Conservation (phyloP, 1,284 basidiomycete genomes). For the Cryptococcus jaspeensis region DNA sequence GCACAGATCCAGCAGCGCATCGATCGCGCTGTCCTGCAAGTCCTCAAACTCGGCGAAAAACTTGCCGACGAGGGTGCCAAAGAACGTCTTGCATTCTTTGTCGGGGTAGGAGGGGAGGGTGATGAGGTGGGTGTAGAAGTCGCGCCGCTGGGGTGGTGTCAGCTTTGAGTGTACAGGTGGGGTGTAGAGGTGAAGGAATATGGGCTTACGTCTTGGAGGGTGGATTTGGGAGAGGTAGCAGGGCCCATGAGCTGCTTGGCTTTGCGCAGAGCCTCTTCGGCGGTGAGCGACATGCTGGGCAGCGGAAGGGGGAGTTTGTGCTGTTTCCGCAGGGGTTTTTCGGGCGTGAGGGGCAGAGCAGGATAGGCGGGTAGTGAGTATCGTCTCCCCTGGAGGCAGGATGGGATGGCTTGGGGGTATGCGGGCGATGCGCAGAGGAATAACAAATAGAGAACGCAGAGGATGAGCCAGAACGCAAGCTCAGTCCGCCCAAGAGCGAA, state of each 20-base stretch:
- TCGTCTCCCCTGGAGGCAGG: too few relatives aligned
- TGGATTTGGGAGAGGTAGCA: slow-evolving; percentile 14
- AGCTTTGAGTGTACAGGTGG: not conserved
- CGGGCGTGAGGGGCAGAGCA: not conserved
- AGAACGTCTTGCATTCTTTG: slow-evolving; percentile 24
- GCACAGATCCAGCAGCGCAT: slow-evolving; percentile 39
- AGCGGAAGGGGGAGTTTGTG: not conserved
- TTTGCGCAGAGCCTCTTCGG: slow-evolving; percentile 8
- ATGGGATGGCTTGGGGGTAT: too few relatives aligned
- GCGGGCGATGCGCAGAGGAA: too few relatives aligned
- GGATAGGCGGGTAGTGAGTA: not conserved
- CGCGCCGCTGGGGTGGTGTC: slow-evolving; percentile 14
- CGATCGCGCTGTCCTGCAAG: slow-evolving; percentile 34
- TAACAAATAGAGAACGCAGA: too few relatives aligned
- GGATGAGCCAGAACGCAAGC: too few relatives aligned
- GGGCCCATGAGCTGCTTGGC: slow-evolving; percentile 9
- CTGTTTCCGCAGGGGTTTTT: too few relatives aligned
- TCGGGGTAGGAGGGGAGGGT: slow-evolving; percentile 19
- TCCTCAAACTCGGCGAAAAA: slow-evolving; percentile 37
- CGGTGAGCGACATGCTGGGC: slow-evolving; percentile 1
- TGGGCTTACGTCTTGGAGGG: slow-evolving; percentile 11
- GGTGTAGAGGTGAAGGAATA: not conserved
- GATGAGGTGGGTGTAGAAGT: slow-evolving; percentile 24
- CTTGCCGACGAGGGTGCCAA: slow-evolving; percentile 24
- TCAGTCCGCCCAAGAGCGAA: too few relatives aligned